Evolutionary conservation across 768 basidiomycete species (phyloP).

Genomic region (Psilocybe cyanescens): DNA sequence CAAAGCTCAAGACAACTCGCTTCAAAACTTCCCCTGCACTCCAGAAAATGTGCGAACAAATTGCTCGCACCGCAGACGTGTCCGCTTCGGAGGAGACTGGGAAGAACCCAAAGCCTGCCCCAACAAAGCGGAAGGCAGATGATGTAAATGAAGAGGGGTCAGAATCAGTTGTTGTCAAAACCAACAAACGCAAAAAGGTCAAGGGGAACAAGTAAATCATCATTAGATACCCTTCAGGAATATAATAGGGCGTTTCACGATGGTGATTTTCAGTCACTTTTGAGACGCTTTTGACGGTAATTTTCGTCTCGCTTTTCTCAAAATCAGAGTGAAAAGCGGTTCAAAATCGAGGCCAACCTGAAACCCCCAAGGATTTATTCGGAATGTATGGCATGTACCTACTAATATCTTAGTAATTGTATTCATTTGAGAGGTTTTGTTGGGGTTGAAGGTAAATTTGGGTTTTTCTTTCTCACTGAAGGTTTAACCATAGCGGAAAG

Average conservation of each 20-base stretch:
- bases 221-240: constrained; percentile 16
- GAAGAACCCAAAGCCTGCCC: constrained; percentile 22
- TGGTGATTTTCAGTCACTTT: no score
- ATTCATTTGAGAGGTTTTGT: no score
- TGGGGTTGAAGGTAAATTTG: no score
- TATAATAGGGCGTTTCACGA: constrained; percentile 23
- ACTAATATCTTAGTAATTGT: no score
- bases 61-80: constrained; percentile 36
- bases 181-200: constrained; percentile 43
- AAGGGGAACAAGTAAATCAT: constrained; percentile 36
- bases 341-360: no score
- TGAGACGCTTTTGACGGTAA: no score
- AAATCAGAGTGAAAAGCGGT: no score
- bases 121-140: constrained; percentile 32
- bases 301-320: no score
- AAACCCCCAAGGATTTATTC: no score
- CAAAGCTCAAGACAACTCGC: constrained; percentile 53
- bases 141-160: constrained; percentile 28
- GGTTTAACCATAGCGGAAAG: no score
- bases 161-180: constrained; percentile 16
- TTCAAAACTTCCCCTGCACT: constrained; percentile 69
- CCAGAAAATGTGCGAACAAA: constrained; percentile 66
- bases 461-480: no score
- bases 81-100: constrained; percentile 15
- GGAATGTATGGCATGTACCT: no score